Evolutionary conservation across 106 monocot genomes (phyloP).

Genomic region (Xerophyta viscosa): DNA sequence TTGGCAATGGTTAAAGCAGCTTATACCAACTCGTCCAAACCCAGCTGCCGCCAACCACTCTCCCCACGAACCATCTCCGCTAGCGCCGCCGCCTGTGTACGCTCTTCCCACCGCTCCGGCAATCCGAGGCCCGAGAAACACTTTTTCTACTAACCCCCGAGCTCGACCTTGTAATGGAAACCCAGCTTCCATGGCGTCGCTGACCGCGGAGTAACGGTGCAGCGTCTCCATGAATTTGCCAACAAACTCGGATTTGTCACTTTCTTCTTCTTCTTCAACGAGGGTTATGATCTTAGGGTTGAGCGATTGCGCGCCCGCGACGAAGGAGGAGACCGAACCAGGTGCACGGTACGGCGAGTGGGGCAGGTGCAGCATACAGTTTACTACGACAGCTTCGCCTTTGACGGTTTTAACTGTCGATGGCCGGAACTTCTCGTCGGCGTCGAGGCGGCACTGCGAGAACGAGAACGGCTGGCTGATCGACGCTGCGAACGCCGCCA

Average conservation of each 20-base stretch:
- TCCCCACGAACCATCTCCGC: constrained; percentile 9
- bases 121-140: constrained; percentile 29
- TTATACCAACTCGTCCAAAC: constrained; percentile 16
- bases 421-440: constrained; percentile 45
- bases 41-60: constrained; percentile 32
- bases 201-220: constrained; percentile 33
- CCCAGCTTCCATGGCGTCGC: constrained; percentile 31
- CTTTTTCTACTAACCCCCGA: constrained; percentile 29
- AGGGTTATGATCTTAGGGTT: constrained; percentile 16
- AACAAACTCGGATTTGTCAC: constrained; percentile 8
- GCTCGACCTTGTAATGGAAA: constrained; percentile 31
- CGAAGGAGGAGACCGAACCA: constrained; percentile 31
- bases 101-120: constrained; percentile 17
- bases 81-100: constrained; percentile 3
- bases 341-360: constrained; percentile 11
- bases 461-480: constrained; percentile 52
- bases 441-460: constrained; percentile 40
- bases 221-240: constrained; percentile 28
- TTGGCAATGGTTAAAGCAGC: constrained; percentile 37
- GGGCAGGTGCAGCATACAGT: constrained; percentile 49
- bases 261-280: constrained; percentile 34
- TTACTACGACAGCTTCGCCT: constrained; percentile 34
- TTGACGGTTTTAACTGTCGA: constrained; percentile 23
- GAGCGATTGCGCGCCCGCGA: constrained; percentile 14
- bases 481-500: constrained; percentile 43